Percentiles rank a stretch among this genome's conserved stretches.
Conservation (phyloP, 768 basidiomycete genomes). For the Porpolomopsis calyptriformis region DNA sequence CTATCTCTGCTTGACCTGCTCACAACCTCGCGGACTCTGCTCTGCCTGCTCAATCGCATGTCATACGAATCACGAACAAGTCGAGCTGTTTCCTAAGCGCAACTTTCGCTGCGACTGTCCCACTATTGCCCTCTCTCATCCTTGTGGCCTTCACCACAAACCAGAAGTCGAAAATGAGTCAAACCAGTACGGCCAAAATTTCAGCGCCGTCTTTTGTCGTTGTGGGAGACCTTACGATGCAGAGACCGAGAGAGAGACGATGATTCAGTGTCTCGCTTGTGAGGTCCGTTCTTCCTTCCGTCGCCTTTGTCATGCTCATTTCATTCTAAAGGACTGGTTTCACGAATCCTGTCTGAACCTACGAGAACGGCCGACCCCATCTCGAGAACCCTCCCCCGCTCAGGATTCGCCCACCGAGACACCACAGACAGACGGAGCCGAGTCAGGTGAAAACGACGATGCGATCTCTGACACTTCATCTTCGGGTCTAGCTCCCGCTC, state of each 20-base stretch:
- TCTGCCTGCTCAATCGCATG: constrained; percentile 81
- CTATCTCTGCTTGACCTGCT: constrained; percentile 72
- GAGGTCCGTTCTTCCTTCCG: constrained; percentile 43
- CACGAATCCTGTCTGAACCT: constrained; percentile 84
- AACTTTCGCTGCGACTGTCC: constrained; percentile 81
- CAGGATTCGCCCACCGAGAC: constrained; percentile 1
- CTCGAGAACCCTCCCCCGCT: constrained; percentile 32
- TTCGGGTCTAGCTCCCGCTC: constrained; percentile 53
- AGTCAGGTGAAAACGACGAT: constrained; percentile 29
- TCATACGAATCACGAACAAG: constrained; percentile 77
- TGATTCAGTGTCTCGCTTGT: constrained; percentile 81
- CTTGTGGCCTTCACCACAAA: constrained; percentile 52
- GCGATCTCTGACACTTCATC: constrained; percentile 53
- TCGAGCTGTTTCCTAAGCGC: constrained; percentile 81
- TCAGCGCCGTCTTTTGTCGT: constrained; percentile 59
- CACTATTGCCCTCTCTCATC: constrained; percentile 46
- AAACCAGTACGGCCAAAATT: constrained; percentile 71
- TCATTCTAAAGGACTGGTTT: constrained; percentile 64
- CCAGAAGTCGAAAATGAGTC: constrained; percentile 42
- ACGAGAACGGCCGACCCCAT: constrained; percentile 45
- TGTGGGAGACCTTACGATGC: constrained; percentile 66
- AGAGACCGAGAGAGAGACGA: constrained; percentile 64
- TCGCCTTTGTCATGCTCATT: constrained; percentile 4
- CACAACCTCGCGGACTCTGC: constrained; percentile 21
- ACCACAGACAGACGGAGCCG: constrained; percentile 12